Base-by-base conservation (phyloP, 345 rosid species). In the Erucastrum elatum region DNA sequence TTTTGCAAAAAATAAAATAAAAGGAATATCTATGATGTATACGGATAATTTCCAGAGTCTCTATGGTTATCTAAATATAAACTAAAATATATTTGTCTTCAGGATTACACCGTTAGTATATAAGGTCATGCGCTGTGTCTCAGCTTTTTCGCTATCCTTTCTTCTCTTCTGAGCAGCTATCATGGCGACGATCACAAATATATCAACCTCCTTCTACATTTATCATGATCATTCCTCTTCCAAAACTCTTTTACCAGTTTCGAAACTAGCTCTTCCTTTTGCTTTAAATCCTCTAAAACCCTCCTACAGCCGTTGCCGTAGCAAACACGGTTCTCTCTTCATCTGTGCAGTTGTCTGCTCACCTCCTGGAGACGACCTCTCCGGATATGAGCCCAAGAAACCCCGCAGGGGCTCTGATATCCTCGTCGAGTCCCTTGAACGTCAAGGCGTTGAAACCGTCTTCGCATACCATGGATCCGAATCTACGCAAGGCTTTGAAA, bases 391-490 rank as follows among this genome's bases (percentile, higher is more conserved):
- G 35, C 82, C 85, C 3, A 90, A 88, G n/a, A 85, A 91, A 64
- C 95, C 97, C 16, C 87, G 98, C 9, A 94, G 89, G 80, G 98
- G 98, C 3, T 85, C 98, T 8, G 98, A 94, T 66, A 88, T 94
- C 85, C 94, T 94, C 55, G 97, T 94, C 3, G 98, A 92, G 69
- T 97, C 98, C 16, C 85, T 94, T 15, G 98, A 91, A 69, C 91
- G 98, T 3, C 83, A 90, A 75, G 97, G 98, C 31, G 97, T 92
- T 49, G 86, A 77, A 12, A 79, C 80, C 25, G 98, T 94, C 10
- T 94, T 94, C 80, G 94, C 98, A 4, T 94, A 94, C 70, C 96
- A 94, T 0, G 97, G 97, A 4, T 97, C 95, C 55, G 98, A 94
- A 8, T 92, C 98, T 7, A 6, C 89, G 98, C 83, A 90, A 75